Conservation (phyloP, 805 yeast genomes). For the Cyberlindnera maclurae region DNA sequence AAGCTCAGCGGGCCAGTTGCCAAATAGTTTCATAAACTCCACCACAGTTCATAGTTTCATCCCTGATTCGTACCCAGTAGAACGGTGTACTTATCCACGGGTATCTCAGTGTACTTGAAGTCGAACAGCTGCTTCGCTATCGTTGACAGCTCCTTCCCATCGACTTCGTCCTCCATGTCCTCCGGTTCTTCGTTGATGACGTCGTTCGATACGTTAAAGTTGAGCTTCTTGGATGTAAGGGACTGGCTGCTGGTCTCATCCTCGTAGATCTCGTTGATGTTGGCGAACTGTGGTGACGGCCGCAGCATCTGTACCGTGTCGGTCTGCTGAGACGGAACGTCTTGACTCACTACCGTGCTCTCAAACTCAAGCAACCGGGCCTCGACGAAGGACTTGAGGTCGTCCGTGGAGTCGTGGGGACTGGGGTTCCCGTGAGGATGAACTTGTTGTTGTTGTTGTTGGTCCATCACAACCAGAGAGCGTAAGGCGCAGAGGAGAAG, state of each 20-base stretch:
- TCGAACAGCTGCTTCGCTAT: constrained; percentile 29
- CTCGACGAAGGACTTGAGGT: constrained; percentile 7
- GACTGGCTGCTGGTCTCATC: constrained; percentile 8
- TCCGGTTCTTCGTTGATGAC: constrained; percentile 19
- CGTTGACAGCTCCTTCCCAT: not conserved
- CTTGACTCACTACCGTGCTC: too few relatives aligned
- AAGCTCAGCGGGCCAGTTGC: constrained; percentile 43
- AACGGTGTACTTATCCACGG: constrained; percentile 37
- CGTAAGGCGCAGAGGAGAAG: too few relatives aligned
- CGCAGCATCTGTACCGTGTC: constrained; percentile 11
- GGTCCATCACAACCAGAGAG: too few relatives aligned
- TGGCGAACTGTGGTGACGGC: constrained; percentile 17
- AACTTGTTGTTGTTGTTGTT: too few relatives aligned
- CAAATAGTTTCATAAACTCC: constrained; percentile 32
- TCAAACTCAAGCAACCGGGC: constrained; percentile 11
- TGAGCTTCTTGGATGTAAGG: constrained; percentile 4
- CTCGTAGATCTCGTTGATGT: constrained; percentile 16
- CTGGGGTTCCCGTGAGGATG: too few relatives aligned
- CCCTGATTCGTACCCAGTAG: constrained; percentile 29
- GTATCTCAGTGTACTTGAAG: constrained; percentile 23
- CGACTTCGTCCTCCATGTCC: constrained; percentile 6
- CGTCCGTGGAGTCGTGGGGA: constrained; percentile 6
- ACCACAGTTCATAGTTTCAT: constrained; percentile 24
- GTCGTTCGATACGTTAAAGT: constrained; percentile 12
- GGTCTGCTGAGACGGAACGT: constrained; percentile 4